These are phyloP conservation scores for Eucalyptus pauciflora DNA, from an alignment of 345 rosid species.

Conservation along the genomic window DNA sequence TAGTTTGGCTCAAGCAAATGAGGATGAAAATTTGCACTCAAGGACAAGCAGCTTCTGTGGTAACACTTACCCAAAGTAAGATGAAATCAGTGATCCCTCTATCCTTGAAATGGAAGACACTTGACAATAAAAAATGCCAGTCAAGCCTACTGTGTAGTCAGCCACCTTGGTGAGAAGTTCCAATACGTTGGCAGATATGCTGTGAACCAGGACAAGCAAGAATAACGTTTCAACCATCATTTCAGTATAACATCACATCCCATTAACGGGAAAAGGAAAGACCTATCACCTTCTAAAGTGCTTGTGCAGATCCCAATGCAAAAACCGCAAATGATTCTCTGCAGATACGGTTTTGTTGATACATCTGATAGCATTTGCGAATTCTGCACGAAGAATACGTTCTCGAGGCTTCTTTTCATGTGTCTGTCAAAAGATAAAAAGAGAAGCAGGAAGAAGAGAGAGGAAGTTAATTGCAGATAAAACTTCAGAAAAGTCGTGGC, in stretches of 20 bases:
- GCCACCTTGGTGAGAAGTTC: slow-evolving; percentile 61
- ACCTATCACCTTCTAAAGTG: slow-evolving; percentile 65
- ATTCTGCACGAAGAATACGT: slow-evolving; percentile 77
- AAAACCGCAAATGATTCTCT: slow-evolving; percentile 66
- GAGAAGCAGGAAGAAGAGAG: not conserved
- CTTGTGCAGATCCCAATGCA: slow-evolving; percentile 87
- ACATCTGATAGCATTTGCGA: slow-evolving; percentile 69
- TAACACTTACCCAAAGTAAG: slow-evolving; percentile 53
- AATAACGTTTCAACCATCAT: not conserved
- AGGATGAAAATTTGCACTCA: not conserved
- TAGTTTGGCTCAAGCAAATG: not conserved
- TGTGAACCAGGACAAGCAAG: not conserved
- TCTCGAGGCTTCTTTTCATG: slow-evolving; percentile 95
- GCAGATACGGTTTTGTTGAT: slow-evolving; percentile 59
- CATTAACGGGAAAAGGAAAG: not conserved
- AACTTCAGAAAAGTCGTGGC: not conserved
- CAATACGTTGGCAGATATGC: slow-evolving; percentile 68
- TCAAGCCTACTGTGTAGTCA: slow-evolving; percentile 60
- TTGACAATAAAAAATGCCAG: slow-evolving; percentile 73
- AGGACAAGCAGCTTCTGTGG: not conserved
- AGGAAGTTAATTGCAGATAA: not conserved
- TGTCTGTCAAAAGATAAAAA: slow-evolving; percentile 32
- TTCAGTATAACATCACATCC: not conserved
- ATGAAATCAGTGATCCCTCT: slow-evolving; percentile 24
- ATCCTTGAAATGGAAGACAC: slow-evolving; percentile 30